phyloP scores from a whole-genome alignment of 139 green algal genomes.

The Monoraphidium neglectum region DNA sequence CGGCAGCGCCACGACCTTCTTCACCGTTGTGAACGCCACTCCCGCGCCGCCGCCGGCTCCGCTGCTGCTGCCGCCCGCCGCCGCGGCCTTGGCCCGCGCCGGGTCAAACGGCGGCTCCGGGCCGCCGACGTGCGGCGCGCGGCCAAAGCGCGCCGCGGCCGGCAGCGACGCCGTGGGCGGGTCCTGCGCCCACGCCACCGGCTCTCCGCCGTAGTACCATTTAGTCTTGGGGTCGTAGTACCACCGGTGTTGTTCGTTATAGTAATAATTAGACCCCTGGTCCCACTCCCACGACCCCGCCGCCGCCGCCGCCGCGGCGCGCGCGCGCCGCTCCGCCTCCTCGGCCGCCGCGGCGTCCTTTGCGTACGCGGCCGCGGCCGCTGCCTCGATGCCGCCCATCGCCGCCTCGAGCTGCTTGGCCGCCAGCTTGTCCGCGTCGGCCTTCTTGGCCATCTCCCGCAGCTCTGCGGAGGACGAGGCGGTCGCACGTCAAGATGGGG shows the following conservation, averaged over 20 bases:
- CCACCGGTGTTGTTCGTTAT: conserved; percentile 66
- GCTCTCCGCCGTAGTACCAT: conserved; percentile 82
- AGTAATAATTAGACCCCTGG: conserved; percentile 57
- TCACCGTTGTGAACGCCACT: conserved; percentile 3
- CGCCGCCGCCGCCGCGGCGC: conserved; percentile 25
- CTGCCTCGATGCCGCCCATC: conserved; percentile 22
- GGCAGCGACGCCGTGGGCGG: conserved; percentile 48
- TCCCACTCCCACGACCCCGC: conserved; percentile 47
- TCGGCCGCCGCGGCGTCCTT: conserved; percentile 25
- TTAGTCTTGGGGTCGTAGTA: conserved; percentile 70
- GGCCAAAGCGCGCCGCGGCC: conserved; percentile 46
- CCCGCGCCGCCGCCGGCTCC: not conserved
- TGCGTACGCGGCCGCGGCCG: conserved; percentile 32
- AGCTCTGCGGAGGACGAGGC: conserved; percentile 38
- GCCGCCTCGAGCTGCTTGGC: conserved; percentile 14
- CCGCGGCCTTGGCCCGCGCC: not conserved
- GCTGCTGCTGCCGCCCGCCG: conserved; percentile 25
- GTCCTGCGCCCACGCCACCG: conserved; percentile 55
- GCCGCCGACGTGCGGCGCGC: conserved; percentile 24
- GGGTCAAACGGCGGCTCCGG: conserved; percentile 32
- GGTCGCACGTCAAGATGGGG: too few relatives aligned
- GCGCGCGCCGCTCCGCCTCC: conserved; percentile 28
- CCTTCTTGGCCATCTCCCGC: conserved; percentile 51
- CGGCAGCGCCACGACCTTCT: conserved; percentile 21
- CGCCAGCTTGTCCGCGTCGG: conserved; percentile 36